Conservation (phyloP, 306 rosid species). For the Argentina anserina region DNA sequence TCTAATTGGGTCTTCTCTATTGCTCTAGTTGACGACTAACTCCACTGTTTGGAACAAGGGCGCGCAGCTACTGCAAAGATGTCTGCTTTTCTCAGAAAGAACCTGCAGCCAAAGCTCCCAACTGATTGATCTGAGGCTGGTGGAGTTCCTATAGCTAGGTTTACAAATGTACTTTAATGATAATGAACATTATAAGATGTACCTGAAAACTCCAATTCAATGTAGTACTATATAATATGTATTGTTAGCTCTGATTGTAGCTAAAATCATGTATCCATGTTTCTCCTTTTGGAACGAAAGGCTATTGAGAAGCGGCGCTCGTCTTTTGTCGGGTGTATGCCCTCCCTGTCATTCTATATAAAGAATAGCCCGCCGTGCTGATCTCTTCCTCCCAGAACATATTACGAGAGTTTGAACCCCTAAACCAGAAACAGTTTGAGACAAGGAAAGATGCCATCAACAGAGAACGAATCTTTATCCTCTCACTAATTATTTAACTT, state of each 20-base stretch:
- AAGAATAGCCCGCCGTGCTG: background rate
- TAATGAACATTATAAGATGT: background rate
- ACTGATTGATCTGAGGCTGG: conserved; percentile 37
- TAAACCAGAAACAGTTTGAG: background rate
- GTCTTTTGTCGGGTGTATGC: background rate
- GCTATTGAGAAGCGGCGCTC: background rate
- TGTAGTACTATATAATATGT: background rate
- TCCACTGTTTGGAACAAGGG: conserved; percentile 85
- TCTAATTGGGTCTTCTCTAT: conserved; percentile 27
- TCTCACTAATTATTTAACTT: background rate
- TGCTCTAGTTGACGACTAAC: conserved; percentile 69
- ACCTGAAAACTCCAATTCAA: background rate
- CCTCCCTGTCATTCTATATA: background rate
- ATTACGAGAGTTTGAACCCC: background rate
- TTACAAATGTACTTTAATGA: background rate
- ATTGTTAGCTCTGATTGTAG: background rate
- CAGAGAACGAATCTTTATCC: background rate
- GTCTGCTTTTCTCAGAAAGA: conserved; percentile 74
- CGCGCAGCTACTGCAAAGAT: conserved; percentile 63
- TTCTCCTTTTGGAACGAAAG: background rate
- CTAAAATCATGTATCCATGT: background rate
- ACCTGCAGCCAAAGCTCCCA: conserved; percentile 47
- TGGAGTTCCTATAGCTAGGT: background rate
- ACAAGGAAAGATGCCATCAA: conserved; percentile 6
- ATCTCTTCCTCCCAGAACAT: background rate